Percentiles rank a stretch among this genome's conserved stretches.
phyloP scores from a whole-genome alignment of 148 eudicot genomes.

The Cornus florida region DNA sequence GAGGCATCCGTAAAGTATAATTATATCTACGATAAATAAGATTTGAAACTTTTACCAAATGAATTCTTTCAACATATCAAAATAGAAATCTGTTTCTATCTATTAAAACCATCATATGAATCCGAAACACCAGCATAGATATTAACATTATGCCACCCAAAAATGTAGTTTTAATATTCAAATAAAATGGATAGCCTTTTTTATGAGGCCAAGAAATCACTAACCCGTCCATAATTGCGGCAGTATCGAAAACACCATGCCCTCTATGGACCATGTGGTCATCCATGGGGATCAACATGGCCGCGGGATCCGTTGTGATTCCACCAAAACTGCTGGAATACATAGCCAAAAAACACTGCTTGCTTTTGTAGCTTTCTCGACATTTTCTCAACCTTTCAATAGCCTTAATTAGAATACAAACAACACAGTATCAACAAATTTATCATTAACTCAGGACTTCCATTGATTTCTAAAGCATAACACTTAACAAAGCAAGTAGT shows the following conservation, averaged over 20 bases:
- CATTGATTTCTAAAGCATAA: too few relatives aligned
- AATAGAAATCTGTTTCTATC: too few relatives aligned
- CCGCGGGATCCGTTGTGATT: conserved; percentile 68
- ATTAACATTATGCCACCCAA: neutral
- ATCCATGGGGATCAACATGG: conserved; percentile 86
- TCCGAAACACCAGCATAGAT: neutral
- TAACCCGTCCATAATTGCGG: conserved; percentile 72
- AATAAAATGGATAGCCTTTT: neutral
- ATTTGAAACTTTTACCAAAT: too few relatives aligned
- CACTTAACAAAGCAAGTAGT: too few relatives aligned
- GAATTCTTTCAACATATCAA: too few relatives aligned
- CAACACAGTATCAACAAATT: neutral
- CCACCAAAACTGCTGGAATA: conserved; percentile 87
- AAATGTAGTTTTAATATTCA: neutral
- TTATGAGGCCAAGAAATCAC: conserved; percentile 14
- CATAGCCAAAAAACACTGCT: conserved; percentile 71
- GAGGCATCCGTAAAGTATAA: neutral
- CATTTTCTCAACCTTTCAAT: conserved; percentile 54
- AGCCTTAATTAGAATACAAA: conserved; percentile 34
- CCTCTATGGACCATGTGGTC: conserved; percentile 98
- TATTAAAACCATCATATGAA: too few relatives aligned
- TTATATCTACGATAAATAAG: too few relatives aligned
- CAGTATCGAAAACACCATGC: conserved; percentile 91
- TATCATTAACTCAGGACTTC: too few relatives aligned
- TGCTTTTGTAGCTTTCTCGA: conserved; percentile 44